These are phyloP conservation scores for Spencermartinsiella europaea DNA, from an alignment of 805 yeast genomes.

Conservation along the genomic window DNA sequence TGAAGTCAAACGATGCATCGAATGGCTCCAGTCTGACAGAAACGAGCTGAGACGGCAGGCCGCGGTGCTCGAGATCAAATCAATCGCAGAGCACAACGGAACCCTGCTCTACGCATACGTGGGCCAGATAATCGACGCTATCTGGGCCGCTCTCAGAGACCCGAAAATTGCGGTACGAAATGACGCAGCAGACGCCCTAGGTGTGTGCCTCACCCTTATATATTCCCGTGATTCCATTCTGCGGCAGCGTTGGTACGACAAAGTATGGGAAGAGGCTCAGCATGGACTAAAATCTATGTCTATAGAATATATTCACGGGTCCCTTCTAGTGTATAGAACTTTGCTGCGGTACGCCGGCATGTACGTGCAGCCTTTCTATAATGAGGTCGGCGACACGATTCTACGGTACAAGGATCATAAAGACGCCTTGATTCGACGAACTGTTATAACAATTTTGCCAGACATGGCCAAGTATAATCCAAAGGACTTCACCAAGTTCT, in stretches of 20 bases:
- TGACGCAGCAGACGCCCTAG: conserved; percentile 80
- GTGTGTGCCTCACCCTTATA: conserved; percentile 71
- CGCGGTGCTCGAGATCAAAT: conserved; percentile 73
- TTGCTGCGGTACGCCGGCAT: conserved; percentile 66
- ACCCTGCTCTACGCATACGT: conserved; percentile 74
- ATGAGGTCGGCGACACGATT: conserved; percentile 70
- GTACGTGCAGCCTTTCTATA: conserved; percentile 65
- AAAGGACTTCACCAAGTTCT: conserved; percentile 67
- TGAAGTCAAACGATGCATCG: conserved; percentile 84
- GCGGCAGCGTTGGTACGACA: conserved; percentile 69
- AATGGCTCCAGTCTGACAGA: conserved; percentile 85
- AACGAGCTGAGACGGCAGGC: conserved; percentile 84
- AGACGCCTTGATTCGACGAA: conserved; percentile 68
- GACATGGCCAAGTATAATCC: conserved; percentile 75
- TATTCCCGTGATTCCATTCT: conserved; percentile 69
- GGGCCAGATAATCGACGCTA: conserved; percentile 68
- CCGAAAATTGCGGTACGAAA: conserved; percentile 64
- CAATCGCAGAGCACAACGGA: conserved; percentile 84
- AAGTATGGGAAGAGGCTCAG: conserved; percentile 63
- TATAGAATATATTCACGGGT: conserved; percentile 79
- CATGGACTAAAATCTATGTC: conserved; percentile 48
- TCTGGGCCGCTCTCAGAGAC: conserved; percentile 87
- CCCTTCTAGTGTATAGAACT: conserved; percentile 76
- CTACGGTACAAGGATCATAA: conserved; percentile 72
- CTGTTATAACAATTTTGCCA: conserved; percentile 80